These are phyloP conservation scores for Boechera divaricarpa DNA, from an alignment of 345 rosid species.

Conservation along the genomic window DNA sequence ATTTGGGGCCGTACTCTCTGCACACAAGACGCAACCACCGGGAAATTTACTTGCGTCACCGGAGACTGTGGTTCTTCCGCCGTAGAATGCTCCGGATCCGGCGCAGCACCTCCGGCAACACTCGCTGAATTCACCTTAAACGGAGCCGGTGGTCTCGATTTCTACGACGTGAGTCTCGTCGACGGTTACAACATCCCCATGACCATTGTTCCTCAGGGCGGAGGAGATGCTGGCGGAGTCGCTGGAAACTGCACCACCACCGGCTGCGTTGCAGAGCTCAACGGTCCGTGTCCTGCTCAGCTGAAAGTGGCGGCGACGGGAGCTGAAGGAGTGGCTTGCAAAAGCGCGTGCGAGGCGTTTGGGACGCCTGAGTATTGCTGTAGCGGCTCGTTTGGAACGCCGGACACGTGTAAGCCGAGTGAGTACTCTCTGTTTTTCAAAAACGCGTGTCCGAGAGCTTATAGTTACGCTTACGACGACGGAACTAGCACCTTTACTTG, in stretches of 20 bases:
- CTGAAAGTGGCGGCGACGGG: slow-evolving; percentile 48
- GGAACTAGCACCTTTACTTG: slow-evolving; percentile 66
- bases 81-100: slow-evolving; percentile 57
- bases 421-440: slow-evolving; percentile 63
- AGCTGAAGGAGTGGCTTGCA: slow-evolving; percentile 55
- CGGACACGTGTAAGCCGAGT: slow-evolving; percentile 61
- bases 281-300: slow-evolving; percentile 58
- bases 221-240: slow-evolving; percentile 42
- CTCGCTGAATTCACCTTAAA: slow-evolving; percentile 65
- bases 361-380: slow-evolving; percentile 65
- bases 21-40: slow-evolving; percentile 56
- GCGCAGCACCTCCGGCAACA: slow-evolving; percentile 64
- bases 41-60: slow-evolving; percentile 64
- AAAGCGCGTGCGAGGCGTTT: slow-evolving; percentile 71
- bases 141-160: slow-evolving; percentile 57
- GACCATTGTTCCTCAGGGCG: slow-evolving; percentile 58
- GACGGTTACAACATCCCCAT: slow-evolving; percentile 78
- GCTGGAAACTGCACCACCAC: slow-evolving; percentile 56
- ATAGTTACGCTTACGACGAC: slow-evolving; percentile 75
- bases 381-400: slow-evolving; percentile 60
- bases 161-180: slow-evolving; percentile 74
- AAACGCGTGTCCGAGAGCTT: slow-evolving; percentile 61
- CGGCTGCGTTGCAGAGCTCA: slow-evolving; percentile 62
- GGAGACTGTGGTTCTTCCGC: slow-evolving; percentile 64
- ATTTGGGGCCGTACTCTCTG: slow-evolving; percentile 75